phyloP scores from a whole-genome alignment of 805 yeast species.

The Wickerhamomyces subpelliculosus region DNA sequence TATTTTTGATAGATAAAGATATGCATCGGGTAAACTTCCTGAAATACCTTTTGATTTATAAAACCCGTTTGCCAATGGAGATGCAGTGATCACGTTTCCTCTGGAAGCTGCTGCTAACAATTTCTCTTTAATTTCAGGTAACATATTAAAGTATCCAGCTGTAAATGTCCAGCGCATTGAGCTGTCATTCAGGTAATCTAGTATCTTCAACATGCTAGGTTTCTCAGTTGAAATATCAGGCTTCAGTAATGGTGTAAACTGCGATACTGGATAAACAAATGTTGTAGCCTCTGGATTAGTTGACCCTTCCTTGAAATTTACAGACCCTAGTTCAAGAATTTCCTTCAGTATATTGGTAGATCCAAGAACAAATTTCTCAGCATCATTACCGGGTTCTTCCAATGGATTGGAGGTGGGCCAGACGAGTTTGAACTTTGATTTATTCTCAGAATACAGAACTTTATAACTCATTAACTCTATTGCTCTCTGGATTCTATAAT shows the following conservation, averaged over 20 bases:
- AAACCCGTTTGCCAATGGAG: constrained; percentile 92
- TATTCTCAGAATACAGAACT: constrained; percentile 37
- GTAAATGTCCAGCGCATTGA: constrained; percentile 76
- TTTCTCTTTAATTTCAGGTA: constrained; percentile 57
- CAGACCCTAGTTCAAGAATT: no score
- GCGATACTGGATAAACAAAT: constrained; percentile 83
- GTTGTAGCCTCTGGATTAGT: constrained; percentile 36
- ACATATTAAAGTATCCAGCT: constrained; percentile 94
- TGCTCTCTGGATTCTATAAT: constrained; percentile 60
- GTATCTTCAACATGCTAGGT: constrained; percentile 53
- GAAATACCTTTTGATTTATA: constrained; percentile 80
- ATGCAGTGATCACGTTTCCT: constrained; percentile 81
- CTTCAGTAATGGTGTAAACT: constrained; percentile 73
- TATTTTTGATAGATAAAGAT: constrained; percentile 62
- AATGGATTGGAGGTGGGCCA: constrained; percentile 73
- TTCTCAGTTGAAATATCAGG: constrained; percentile 78
- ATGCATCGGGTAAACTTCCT: constrained; percentile 78
- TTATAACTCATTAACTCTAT: constrained; percentile 67
- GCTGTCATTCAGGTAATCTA: constrained; percentile 50
- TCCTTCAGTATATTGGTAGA: constrained; percentile 53
- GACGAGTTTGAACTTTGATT: constrained; percentile 45
- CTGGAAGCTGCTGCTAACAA: constrained; percentile 50
- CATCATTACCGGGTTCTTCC: constrained; percentile 58
- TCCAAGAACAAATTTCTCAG: constrained; percentile 44
- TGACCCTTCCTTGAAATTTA: constrained; percentile 6